Conservation (phyloP, 345 rosid genomes). For the Eutrema heterophyllum region DNA sequence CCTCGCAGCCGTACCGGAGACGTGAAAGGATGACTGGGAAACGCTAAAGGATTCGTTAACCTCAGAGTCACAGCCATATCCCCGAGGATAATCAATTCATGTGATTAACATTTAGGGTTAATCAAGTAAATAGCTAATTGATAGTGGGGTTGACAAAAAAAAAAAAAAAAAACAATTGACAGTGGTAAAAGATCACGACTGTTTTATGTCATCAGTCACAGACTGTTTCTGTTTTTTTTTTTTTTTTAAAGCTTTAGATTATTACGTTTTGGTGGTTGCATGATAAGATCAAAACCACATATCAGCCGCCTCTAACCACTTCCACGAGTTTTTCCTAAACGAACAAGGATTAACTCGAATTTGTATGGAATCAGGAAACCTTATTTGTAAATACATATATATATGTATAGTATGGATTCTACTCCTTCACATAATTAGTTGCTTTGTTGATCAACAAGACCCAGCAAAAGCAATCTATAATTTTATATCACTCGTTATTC, state of each 20-base stretch:
- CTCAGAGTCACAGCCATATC: conserved; percentile 23
- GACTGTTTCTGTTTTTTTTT: not conserved
- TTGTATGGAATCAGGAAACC: not conserved
- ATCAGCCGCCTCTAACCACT: not conserved
- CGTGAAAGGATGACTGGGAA: not conserved
- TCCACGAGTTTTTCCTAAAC: not conserved
- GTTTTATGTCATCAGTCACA: no score
- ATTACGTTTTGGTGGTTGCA: not conserved
- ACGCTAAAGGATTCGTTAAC: conserved; percentile 10
- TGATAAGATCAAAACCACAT: not conserved
- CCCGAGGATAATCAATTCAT: not conserved
- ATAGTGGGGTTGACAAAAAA: no score
- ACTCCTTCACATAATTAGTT: not conserved
- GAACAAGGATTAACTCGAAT: not conserved
- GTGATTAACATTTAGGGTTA: no score
- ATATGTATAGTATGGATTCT: not conserved
- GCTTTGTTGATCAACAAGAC: not conserved
- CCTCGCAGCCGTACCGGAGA: not conserved
- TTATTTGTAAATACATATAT: not conserved
- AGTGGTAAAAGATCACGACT: no score
- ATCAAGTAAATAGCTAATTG: no score
- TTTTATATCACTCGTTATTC: not conserved
- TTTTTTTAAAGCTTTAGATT: not conserved
- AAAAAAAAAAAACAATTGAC: not conserved
- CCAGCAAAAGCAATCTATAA: not conserved